Percentiles rank a stretch among this genome's conserved stretches.
These are phyloP conservation scores for Trichoderma brevicompactum DNA, from an alignment of 2,329 filamentous ascomycete species.

Conservation along the genomic window DNA sequence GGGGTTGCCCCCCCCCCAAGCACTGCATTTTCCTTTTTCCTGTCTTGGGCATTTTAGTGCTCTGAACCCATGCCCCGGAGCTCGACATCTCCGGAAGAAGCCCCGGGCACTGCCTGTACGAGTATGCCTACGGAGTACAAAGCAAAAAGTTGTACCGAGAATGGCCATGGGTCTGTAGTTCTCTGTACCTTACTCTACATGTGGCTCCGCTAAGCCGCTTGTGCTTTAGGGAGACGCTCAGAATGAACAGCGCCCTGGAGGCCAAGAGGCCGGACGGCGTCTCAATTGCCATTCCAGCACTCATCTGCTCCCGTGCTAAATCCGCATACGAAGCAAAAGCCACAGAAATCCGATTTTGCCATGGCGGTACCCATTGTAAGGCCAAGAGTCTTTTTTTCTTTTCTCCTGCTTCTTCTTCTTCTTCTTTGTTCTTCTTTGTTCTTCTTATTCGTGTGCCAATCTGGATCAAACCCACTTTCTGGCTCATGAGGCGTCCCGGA, in stretches of 20 bases:
- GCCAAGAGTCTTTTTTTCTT: no score
- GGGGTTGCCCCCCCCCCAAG: no score
- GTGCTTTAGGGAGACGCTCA: no score
- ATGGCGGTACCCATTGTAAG: neutral
- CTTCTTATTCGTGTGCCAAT: neutral
- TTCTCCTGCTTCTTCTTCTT: neutral
- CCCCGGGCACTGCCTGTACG: no score
- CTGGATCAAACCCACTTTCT: conserved; percentile 14
- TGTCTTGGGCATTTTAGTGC: neutral
- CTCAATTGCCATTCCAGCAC: neutral
- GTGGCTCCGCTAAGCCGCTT: no score
- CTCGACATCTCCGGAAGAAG: neutral
- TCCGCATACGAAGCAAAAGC: neutral
- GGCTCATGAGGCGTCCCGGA: conserved; percentile 14
- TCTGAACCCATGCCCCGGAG: neutral
- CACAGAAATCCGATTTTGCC: neutral
- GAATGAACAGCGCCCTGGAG: no score
- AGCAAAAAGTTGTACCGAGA: neutral
- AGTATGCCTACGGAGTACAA: no score
- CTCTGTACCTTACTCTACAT: no score
- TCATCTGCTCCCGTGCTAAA: neutral
- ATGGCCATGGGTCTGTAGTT: neutral
- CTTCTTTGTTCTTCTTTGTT: neutral
- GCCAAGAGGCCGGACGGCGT: neutral
- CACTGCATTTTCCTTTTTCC: neutral